These are phyloP conservation scores for Melaleuca alternifolia DNA, from an alignment of 345 rosid genomes.

Conservation along the genomic window DNA sequence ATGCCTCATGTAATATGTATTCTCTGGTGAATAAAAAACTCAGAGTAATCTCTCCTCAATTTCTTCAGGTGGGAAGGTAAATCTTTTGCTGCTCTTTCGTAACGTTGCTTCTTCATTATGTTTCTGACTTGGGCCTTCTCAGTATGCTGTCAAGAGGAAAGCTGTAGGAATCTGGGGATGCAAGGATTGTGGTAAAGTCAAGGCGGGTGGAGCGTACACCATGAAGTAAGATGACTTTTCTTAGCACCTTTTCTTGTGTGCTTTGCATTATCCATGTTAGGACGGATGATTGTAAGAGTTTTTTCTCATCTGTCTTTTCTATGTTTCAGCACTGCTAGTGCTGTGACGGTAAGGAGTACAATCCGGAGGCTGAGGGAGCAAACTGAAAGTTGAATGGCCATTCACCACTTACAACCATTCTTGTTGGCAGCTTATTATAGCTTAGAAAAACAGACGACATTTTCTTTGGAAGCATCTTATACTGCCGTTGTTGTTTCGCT, in stretches of 20 bases:
- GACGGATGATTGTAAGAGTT: background rate
- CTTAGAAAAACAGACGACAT: background rate
- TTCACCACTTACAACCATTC: background rate
- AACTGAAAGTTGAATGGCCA: constrained; percentile 54
- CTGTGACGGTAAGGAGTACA: constrained; percentile 86
- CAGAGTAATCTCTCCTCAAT: no score
- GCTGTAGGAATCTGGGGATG: constrained; percentile 98
- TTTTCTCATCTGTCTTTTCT: background rate
- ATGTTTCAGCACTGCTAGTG: constrained; percentile 9
- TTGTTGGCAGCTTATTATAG: background rate
- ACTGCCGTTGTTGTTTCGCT: background rate
- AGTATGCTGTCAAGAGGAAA: constrained; percentile 90
- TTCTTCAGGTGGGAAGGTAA: constrained; percentile 81
- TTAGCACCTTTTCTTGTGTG: background rate
- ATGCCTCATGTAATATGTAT: no score
- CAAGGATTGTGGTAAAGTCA: constrained; percentile 95
- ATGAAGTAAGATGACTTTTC: constrained; percentile 39
- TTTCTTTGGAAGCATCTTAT: background rate
- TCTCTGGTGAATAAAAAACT: no score
- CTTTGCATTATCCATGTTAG: background rate
- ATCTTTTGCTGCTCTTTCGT: background rate
- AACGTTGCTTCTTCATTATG: background rate
- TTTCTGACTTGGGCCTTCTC: background rate
- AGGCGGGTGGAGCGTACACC: constrained; percentile 95
- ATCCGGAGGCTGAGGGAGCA: constrained; percentile 92